Conservation (phyloP, 306 rosid species). For the Corylus avellana region DNA sequence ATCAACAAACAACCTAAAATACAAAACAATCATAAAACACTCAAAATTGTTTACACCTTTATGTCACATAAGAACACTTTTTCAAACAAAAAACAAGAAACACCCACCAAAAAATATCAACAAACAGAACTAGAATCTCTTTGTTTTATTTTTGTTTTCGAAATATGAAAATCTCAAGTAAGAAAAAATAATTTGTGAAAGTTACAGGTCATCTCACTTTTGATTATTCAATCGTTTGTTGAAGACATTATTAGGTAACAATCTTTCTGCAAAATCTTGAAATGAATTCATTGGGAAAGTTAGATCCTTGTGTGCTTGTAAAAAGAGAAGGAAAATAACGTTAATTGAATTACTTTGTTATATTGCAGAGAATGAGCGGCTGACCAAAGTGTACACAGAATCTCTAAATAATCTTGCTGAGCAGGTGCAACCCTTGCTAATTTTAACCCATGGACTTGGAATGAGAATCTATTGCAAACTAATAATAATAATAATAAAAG, state of each 20-base stretch:
- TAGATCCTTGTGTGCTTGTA: not conserved
- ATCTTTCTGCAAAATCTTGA: not conserved
- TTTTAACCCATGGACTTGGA: not conserved
- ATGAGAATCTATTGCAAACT: not conserved
- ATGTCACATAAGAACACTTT: no score
- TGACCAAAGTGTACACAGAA: slow-evolving; percentile 49
- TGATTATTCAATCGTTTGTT: not conserved
- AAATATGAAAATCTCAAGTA: not conserved
- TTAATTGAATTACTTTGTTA: slow-evolving; percentile 8
- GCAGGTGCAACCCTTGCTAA: slow-evolving; percentile 36
- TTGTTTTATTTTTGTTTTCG: not conserved
- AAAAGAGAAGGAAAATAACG: not conserved
- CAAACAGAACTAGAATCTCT: not conserved
- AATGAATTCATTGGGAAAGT: not conserved
- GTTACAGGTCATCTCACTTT: not conserved
- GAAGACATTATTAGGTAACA: not conserved
- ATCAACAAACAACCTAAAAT: no score
- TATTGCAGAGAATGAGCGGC: slow-evolving; percentile 60
- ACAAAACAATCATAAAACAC: no score
- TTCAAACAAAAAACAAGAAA: no score
- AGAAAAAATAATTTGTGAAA: not conserved
- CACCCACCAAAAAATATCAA: no score
- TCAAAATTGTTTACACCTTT: no score
- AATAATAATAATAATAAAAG: not conserved
- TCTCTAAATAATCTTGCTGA: slow-evolving; percentile 54